These are phyloP conservation scores for Prunus armeniaca DNA, from an alignment of 306 rosid genomes.

Conservation along the genomic window DNA sequence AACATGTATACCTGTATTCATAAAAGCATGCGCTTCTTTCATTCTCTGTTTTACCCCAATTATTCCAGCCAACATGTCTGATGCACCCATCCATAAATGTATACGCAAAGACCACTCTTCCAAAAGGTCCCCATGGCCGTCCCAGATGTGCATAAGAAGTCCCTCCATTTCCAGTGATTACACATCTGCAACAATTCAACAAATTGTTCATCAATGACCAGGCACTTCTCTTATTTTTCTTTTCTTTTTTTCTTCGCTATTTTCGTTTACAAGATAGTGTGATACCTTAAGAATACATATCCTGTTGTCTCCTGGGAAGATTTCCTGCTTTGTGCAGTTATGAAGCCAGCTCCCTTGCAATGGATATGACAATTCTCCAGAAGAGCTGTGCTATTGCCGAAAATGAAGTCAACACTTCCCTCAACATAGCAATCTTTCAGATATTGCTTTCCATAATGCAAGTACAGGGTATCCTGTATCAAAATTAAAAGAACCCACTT, in stretches of 20 bases:
- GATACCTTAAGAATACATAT: conserved; percentile 74
- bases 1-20: conserved; percentile 60
- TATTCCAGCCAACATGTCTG: conserved; percentile 70
- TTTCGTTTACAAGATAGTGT: not conserved
- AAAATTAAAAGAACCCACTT: conserved; percentile 16
- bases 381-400: conserved; percentile 89
- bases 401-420: conserved; percentile 93
- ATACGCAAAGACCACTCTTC: conserved; percentile 79
- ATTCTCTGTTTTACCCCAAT: conserved; percentile 80
- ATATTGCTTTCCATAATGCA: conserved; percentile 78
- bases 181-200: conserved; percentile 55
- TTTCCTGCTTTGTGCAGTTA: conserved; percentile 85
- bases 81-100: conserved; percentile 75
- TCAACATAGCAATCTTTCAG: conserved; percentile 85
- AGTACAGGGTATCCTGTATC: conserved; percentile 79
- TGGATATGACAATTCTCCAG: conserved; percentile 83
- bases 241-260: not conserved
- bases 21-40: conserved; percentile 76
- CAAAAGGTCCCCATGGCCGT: conserved; percentile 95
- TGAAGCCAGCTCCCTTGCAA: conserved; percentile 75
- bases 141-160: conserved; percentile 59
- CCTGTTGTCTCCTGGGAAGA: conserved; percentile 86
- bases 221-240: not conserved
- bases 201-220: conserved; percentile 8
- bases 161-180: conserved; percentile 71